Percentiles rank a stretch among this genome's conserved stretches.
phyloP scores from a whole-genome alignment of 2,329 filamentous ascomycete genomes.

The Acephala macrosclerotiorum region DNA sequence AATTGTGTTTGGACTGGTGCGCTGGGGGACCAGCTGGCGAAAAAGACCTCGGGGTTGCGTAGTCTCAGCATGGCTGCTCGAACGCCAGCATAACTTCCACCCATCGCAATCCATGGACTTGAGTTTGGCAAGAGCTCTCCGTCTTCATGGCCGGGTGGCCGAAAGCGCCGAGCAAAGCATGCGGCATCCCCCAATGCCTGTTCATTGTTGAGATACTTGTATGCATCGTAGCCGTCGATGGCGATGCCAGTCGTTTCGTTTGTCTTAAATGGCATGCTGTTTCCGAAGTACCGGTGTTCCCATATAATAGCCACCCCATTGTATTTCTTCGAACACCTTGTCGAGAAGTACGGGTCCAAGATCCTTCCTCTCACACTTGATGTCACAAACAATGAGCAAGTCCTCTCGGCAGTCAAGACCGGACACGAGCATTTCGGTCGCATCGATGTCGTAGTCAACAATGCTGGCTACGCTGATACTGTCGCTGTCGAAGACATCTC shows the following conservation, averaged over 20 bases:
- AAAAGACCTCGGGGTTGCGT: constrained; percentile 23
- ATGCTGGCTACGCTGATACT: constrained; percentile 60
- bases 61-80: constrained; percentile 20
- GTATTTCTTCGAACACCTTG: constrained; percentile 36
- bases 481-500: constrained; percentile 59
- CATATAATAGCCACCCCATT: constrained; percentile 22
- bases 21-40: constrained; percentile 24
- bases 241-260: constrained; percentile 13
- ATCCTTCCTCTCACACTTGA: constrained; percentile 57
- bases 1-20: constrained; percentile 18
- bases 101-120: constrained; percentile 25
- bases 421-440: constrained; percentile 57
- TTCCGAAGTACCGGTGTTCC: constrained; percentile 27
- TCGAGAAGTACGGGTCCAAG: constrained; percentile 51
- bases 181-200: constrained; percentile 60
- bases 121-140: constrained; percentile 15
- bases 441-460: constrained; percentile 49
- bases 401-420: constrained; percentile 43
- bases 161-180: constrained; percentile 57
- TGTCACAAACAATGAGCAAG: constrained; percentile 55
- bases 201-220: constrained; percentile 26
- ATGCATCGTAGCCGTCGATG: constrained; percentile 16
- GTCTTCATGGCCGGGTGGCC: constrained; percentile 47
- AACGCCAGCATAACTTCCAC: constrained; percentile 24
- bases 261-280: constrained; percentile 15